phyloP scores from a whole-genome alignment of 257 asterid species.

The Przewalskia tangutica region DNA sequence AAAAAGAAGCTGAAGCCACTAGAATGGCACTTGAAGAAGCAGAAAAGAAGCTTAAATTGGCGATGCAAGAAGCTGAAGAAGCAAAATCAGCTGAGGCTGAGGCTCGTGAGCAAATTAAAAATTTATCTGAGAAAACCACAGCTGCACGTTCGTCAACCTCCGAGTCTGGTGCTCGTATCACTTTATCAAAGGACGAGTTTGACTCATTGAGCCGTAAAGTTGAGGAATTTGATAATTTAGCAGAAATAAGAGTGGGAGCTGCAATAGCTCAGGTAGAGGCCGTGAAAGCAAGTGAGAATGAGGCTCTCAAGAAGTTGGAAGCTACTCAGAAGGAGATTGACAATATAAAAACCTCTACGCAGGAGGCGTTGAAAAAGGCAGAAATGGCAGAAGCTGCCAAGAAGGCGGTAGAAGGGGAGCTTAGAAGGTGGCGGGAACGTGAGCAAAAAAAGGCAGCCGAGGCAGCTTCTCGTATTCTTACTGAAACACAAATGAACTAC shows the following conservation, averaged over 20 bases:
- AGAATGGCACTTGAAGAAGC: slow-evolving; percentile 55
- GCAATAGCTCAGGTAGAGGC: slow-evolving; percentile 90
- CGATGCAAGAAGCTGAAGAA: slow-evolving; percentile 55
- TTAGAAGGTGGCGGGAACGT: slow-evolving; percentile 72
- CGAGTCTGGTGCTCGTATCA: slow-evolving; percentile 57
- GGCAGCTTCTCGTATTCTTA: slow-evolving; percentile 60
- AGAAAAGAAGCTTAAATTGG: slow-evolving; percentile 46
- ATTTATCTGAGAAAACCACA: slow-evolving; percentile 51
- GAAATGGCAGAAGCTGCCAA: slow-evolving; percentile 89
- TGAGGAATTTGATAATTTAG: slow-evolving; percentile 57
- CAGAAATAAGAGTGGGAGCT: slow-evolving; percentile 71
- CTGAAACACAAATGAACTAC: slow-evolving; percentile 41
- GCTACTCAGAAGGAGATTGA: slow-evolving; percentile 54
- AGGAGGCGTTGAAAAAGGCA: slow-evolving; percentile 63
- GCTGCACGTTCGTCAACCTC: slow-evolving; percentile 65
- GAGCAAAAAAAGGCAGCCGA: slow-evolving; percentile 74
- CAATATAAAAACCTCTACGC: slow-evolving; percentile 44
- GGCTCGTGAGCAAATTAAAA: slow-evolving; percentile 58
- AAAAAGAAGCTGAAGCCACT: slow-evolving; percentile 46
- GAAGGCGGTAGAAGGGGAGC: slow-evolving; percentile 83
- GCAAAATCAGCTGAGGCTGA: slow-evolving; percentile 64
- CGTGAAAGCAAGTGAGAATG: slow-evolving; percentile 69
- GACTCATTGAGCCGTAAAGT: slow-evolving; percentile 62
- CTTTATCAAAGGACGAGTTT: slow-evolving; percentile 59
- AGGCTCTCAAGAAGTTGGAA: slow-evolving; percentile 58